phyloP scores from a whole-genome alignment of 768 basidiomycete species.

The Podaxis pistillaris region DNA sequence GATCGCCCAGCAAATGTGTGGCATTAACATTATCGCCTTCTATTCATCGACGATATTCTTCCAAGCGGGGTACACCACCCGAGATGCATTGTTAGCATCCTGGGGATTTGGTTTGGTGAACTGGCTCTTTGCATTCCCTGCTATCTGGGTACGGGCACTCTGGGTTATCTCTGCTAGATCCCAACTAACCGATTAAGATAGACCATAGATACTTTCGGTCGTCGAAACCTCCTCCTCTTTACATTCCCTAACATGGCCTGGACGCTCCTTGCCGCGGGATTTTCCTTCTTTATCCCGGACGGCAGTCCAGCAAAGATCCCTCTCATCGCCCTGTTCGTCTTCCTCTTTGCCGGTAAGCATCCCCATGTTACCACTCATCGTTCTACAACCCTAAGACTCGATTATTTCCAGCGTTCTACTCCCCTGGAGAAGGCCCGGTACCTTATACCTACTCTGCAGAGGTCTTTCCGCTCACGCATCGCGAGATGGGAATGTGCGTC shows the following conservation, averaged over 20 bases:
- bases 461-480: conserved; percentile 81
- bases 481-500: conserved; percentile 60
- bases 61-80: conserved; percentile 50
- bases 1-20: conserved; percentile 83
- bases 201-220: conserved; percentile 74
- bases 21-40: conserved; percentile 78
- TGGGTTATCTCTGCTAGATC: neutral
- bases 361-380: neutral
- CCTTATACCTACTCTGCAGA: conserved; percentile 92
- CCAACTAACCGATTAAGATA: conserved; percentile 23
- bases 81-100: conserved; percentile 60
- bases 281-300: conserved; percentile 57
- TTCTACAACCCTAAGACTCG: no score
- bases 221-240: conserved; percentile 71
- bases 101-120: conserved; percentile 69
- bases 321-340: conserved; percentile 41
- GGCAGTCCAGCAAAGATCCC: conserved; percentile 37
- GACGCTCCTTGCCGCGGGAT: conserved; percentile 72
- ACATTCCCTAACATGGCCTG: conserved; percentile 84
- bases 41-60: conserved; percentile 79
- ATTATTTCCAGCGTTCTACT: conserved; percentile 54
- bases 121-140: conserved; percentile 65
- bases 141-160: conserved; percentile 45
- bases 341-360: conserved; percentile 37
- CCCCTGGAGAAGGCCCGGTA: conserved; percentile 87